Percentiles rank a stretch among this genome's conserved stretches.
Conservation (phyloP, 2,329 filamentous ascomycete species). For the Colletotrichum coccodes region DNA sequence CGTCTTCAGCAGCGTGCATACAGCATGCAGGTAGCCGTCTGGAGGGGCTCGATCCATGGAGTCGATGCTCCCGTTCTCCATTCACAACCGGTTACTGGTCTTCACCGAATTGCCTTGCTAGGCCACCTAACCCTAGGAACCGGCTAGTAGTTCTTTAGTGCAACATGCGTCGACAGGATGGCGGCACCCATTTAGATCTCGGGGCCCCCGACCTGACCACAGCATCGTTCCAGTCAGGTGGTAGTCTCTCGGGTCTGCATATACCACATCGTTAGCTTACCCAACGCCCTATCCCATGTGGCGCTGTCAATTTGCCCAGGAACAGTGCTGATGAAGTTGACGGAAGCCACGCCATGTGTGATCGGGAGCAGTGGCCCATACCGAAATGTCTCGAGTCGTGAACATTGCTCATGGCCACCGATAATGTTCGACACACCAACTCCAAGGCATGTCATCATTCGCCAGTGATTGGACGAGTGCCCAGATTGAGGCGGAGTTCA, state of each 20-base stretch:
- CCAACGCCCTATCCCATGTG: neutral
- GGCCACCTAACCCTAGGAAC: neutral
- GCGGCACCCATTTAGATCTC: conserved; percentile 5
- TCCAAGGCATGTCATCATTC: neutral
- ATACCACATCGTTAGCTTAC: neutral
- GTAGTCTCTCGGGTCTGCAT: conserved; percentile 18
- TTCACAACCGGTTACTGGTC: neutral
- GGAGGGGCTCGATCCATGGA: neutral
- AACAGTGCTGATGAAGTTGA: neutral
- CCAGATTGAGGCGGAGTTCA: no score
- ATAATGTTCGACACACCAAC: no score
- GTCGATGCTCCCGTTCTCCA: neutral
- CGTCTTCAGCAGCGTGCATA: neutral
- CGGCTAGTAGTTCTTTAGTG: neutral
- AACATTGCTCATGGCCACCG: neutral
- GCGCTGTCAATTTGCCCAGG: neutral
- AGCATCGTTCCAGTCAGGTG: conserved; percentile 28
- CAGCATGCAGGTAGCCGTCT: conserved; percentile 15
- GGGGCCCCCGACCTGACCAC: conserved; percentile 11
- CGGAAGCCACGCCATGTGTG: neutral
- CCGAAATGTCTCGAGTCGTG: neutral
- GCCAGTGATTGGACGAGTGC: neutral
- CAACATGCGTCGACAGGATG: conserved; percentile 1
- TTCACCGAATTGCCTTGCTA: conserved; percentile 6
- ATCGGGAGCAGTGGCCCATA: neutral